Base-by-base conservation (phyloP, 768 basidiomycete genomes). In the Naganishia vishniacii region DNA sequence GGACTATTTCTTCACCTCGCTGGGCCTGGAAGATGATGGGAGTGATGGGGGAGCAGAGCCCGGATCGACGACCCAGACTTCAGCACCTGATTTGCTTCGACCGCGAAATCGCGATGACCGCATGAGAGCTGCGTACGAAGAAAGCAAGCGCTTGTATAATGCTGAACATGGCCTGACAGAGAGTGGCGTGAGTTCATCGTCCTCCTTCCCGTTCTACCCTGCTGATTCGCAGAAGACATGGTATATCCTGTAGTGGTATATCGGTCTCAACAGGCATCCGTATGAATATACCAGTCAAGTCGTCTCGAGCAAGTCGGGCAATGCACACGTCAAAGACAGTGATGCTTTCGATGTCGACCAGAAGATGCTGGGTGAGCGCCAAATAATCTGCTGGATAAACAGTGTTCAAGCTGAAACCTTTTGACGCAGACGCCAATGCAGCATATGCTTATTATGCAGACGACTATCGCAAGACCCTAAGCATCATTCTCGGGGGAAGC, bases 61-160 rank as follows among this genome's bases (percentile, higher is more conserved):
- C 13, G 13, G 6, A 44, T n/a, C n/a, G n/a, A n/a, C n/a, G n/a
- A n/a, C n/a, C n/a, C 11, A 6, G 11, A 5, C 42, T 44, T 18
- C 7, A 18, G 11, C 34, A 20, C 18, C 3, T 8, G 53, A 56
- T 26, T 13, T 56, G n/a, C 53, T 56, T 2, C 53, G n/a, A 40
- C 32, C 53, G 7, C 53, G 53, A 23, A 56, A 56, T 56, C 53
- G 53, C 23, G 37, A 56, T 23, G 53, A 56, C 18, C 53, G 53
- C 16, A 56, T 56, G 53, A 41, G 23, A 20, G 53, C 53, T 23
- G 53, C 53, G 16, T 56, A 56, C n/a, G 34, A 56, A 26, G 53
- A 56, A 26, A 56, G 53, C 53, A 56, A 56, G 23, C 53, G 34
- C 4, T 40, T 56, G 37, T 56, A 56, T 34, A 56, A 40, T 6